Conservation (phyloP, 2,329 filamentous ascomycete species). For the Colletotrichum musae region DNA sequence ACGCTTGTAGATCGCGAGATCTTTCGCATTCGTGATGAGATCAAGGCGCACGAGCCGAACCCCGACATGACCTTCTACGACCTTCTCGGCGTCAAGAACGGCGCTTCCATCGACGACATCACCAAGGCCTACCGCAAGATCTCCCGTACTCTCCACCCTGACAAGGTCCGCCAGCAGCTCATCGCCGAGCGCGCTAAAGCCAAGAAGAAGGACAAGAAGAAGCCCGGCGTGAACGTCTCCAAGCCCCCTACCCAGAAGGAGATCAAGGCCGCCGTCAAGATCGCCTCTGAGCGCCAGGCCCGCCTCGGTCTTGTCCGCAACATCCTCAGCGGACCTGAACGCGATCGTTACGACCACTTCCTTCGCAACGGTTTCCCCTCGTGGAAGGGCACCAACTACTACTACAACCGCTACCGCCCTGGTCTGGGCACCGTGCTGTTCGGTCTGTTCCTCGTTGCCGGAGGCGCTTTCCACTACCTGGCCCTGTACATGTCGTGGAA, state of each 20-base stretch:
- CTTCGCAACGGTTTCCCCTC: conserved; percentile 91
- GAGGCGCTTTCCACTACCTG: conserved; percentile 89
- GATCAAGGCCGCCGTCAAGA: conserved; percentile 83
- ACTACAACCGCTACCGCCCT: conserved; percentile 94
- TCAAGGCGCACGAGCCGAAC: conserved; percentile 79
- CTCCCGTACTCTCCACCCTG: conserved; percentile 87
- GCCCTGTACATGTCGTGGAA: conserved; percentile 89
- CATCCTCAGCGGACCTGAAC: conserved; percentile 84
- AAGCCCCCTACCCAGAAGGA: conserved; percentile 82
- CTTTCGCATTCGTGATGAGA: conserved; percentile 93
- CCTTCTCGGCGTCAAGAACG: conserved; percentile 83
- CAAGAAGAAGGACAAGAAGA: conserved; percentile 65
- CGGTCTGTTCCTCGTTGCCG: conserved; percentile 85
- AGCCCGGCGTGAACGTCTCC: conserved; percentile 74
- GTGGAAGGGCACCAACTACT: conserved; percentile 99
- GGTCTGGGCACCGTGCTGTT: conserved; percentile 87
- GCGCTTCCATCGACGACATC: conserved; percentile 87
- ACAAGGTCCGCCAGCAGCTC: conserved; percentile 93
- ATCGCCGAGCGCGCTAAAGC: conserved; percentile 76
- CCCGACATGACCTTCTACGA: conserved; percentile 91
- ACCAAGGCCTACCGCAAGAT: conserved; percentile 95
- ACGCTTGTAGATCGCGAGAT: conserved; percentile 87
- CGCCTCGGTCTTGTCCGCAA: conserved; percentile 87
- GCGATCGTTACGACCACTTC: conserved; percentile 96
- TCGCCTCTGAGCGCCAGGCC: conserved; percentile 86